Conservation (phyloP, 2,329 filamentous ascomycete species). For the Mycosphaerella arachidis region DNA sequence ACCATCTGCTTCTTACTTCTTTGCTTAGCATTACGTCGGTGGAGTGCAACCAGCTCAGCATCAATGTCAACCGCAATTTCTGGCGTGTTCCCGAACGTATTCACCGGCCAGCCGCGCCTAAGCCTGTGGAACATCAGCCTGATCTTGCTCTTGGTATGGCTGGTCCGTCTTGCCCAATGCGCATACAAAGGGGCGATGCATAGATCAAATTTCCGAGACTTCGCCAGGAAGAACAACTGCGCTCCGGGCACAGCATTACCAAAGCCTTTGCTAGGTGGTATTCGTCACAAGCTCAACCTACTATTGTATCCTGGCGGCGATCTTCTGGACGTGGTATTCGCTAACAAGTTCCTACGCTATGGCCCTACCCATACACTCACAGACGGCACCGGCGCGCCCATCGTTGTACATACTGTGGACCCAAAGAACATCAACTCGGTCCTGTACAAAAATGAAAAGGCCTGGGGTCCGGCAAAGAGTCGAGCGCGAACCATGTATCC, state of each 20-base stretch:
- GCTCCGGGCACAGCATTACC: conserved; percentile 7
- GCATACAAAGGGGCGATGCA: not conserved
- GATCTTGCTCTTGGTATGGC: not conserved
- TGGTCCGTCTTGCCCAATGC: not conserved
- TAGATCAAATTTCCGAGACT: not conserved
- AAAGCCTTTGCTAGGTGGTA: conserved; percentile 10
- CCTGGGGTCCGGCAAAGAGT: conserved; percentile 16
- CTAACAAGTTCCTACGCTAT: conserved; percentile 16
- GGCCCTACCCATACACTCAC: conserved; percentile 18
- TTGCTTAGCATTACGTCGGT: not conserved
- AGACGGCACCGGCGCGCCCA: conserved; percentile 12
- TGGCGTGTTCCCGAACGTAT: not conserved
- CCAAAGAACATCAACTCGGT: conserved; percentile 19
- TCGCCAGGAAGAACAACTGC: conserved; percentile 8
- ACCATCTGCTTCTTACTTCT: not conserved
- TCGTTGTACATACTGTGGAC: conserved; percentile 21
- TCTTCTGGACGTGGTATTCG: conserved; percentile 18
- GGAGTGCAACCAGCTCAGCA: not conserved
- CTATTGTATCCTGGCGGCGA: conserved; percentile 15
- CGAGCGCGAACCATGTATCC: conserved; percentile 19
- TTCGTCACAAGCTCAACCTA: conserved; percentile 20
- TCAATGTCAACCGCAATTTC: not conserved
- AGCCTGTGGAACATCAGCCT: not conserved
- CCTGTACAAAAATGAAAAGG: conserved; percentile 10
- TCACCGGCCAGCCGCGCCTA: not conserved